Base-by-base conservation (phyloP, 2,329 filamentous ascomycete genomes). In the Cylindrodendrum hubeiense region DNA sequence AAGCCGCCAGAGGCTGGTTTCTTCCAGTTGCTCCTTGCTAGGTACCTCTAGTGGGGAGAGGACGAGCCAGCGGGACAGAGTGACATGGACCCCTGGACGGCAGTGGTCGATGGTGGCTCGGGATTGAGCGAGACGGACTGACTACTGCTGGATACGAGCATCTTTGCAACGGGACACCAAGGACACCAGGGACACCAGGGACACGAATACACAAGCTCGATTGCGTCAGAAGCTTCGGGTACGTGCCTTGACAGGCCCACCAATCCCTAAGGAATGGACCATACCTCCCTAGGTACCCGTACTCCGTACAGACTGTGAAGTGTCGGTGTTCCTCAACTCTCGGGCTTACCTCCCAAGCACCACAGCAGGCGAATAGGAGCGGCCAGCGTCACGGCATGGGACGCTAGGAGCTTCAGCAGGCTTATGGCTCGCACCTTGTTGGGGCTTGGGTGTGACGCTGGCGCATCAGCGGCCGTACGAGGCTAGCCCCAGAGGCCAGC, bases 311-410 rank as follows among this genome's bases (percentile, higher is more conserved):
- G 44, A 46, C n/a, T n/a, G n/a, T 13, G 17, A 49, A 49, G 2
- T 50, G 26, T 50, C 46, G 28, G 46, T 50, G 26, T 50, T 30
- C 33, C 28, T 30, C 44, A 21, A 28, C 34, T 24, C 49, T 30
- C 17, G 39, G 22, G 37, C 24, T 60, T 43, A 63, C 46, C 15
- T 33, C 37, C 51, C 43, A 52, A 51, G 37, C 50, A 63, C 33
- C 26, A 17, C 37, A 41, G n/a, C 12, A 59, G 58, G 50, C 72
- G 68, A 74, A 74, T 74, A 62, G 64, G 72, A 72, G 47, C 68
- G 43, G 60, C 46, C 56, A 74, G 64, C 62, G 60, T 46, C 51
- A 39, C 61, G 55, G 55, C 72, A 74, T 74, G 72, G 67, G 60
- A 43, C 59, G 59, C 65, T 57, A 68, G 58, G 54, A 54, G 47